These are phyloP conservation scores for Boletus rex-veris DNA, from an alignment of 768 basidiomycete species.

Conservation along the genomic window DNA sequence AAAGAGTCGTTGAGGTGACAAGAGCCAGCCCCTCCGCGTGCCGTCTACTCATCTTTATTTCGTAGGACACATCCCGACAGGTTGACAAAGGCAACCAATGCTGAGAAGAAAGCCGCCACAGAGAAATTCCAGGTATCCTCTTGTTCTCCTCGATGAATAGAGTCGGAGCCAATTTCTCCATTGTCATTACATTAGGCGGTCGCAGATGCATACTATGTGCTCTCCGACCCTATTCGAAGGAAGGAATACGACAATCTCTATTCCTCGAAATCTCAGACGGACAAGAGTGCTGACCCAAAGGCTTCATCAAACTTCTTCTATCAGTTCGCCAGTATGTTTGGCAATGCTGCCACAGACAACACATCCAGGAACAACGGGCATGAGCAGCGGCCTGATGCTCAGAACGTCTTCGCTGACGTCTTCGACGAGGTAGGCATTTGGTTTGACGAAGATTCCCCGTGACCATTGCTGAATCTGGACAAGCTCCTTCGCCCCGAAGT, in stretches of 20 bases:
- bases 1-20: slow-evolving; percentile 69
- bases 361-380: slow-evolving; percentile 33
- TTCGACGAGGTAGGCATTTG: slow-evolving; percentile 74
- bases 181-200: slow-evolving; percentile 46
- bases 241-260: slow-evolving; percentile 71
- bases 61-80: slow-evolving; percentile 87
- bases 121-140: slow-evolving; percentile 73
- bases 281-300: slow-evolving; percentile 58
- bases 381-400: slow-evolving; percentile 62
- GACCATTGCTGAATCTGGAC: not conserved
- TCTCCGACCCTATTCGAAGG: slow-evolving; percentile 73
- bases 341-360: slow-evolving; percentile 31
- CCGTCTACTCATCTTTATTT: slow-evolving; percentile 15
- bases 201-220: slow-evolving; percentile 92
- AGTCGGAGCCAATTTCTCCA: not conserved
- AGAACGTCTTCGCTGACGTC: slow-evolving; percentile 82
- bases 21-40: not conserved
- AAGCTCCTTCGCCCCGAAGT: slow-evolving; percentile 83
- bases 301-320: slow-evolving; percentile 74
- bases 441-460: not conserved
- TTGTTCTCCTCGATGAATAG: not conserved
- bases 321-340: slow-evolving; percentile 73
- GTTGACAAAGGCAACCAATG: slow-evolving; percentile 60
- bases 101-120: slow-evolving; percentile 72
- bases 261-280: slow-evolving; percentile 45